phyloP scores from a whole-genome alignment of 2,329 filamentous ascomycete genomes.

The Phoma sp. region DNA sequence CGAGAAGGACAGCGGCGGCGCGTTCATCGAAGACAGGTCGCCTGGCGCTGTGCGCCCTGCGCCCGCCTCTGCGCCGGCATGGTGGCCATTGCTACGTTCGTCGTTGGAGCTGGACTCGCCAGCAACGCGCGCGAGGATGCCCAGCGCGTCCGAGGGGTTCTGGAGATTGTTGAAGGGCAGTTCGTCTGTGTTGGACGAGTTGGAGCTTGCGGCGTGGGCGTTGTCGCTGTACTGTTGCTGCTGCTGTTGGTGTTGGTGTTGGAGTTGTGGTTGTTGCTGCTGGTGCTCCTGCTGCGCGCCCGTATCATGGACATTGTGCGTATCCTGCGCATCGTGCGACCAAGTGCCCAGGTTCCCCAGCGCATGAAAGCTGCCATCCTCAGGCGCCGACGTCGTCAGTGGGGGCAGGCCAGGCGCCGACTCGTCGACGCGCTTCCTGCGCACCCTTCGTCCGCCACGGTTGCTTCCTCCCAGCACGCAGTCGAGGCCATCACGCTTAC shows the following conservation, averaged over 20 bases:
- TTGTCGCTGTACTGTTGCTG: slow-evolving; percentile 27
- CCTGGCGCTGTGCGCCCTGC: slow-evolving; percentile 16
- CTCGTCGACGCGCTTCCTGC: slow-evolving; percentile 54
- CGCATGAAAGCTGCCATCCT: slow-evolving; percentile 43
- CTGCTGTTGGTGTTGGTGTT: not conserved
- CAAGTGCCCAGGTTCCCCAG: slow-evolving; percentile 48
- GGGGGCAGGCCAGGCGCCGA: slow-evolving; percentile 27
- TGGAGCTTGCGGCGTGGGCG: slow-evolving; percentile 35
- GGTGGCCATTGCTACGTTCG: slow-evolving; percentile 21
- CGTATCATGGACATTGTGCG: slow-evolving; percentile 17
- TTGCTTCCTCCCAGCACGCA: slow-evolving; percentile 66
- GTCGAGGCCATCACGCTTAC: slow-evolving; percentile 63
- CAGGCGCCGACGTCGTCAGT: slow-evolving; percentile 38
- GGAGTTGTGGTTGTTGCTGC: not conserved
- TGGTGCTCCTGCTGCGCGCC: slow-evolving; percentile 21
- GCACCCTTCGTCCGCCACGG: slow-evolving; percentile 63
- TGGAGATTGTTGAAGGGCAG: slow-evolving; percentile 53
- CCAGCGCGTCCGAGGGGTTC: slow-evolving; percentile 57
- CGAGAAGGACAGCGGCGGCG: slow-evolving; percentile 47
- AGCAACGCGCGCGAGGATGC: slow-evolving; percentile 56
- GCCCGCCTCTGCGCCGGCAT: not conserved
- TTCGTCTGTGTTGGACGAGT: slow-evolving; percentile 43
- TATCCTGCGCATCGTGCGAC: slow-evolving; percentile 26
- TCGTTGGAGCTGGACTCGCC: slow-evolving; percentile 45
- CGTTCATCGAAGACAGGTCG: slow-evolving; percentile 24